A percentile compares a stretch with the other conserved stretches of the same genome.
Conservation (phyloP, 257 asterid genomes). For the Cordia subcordata region DNA sequence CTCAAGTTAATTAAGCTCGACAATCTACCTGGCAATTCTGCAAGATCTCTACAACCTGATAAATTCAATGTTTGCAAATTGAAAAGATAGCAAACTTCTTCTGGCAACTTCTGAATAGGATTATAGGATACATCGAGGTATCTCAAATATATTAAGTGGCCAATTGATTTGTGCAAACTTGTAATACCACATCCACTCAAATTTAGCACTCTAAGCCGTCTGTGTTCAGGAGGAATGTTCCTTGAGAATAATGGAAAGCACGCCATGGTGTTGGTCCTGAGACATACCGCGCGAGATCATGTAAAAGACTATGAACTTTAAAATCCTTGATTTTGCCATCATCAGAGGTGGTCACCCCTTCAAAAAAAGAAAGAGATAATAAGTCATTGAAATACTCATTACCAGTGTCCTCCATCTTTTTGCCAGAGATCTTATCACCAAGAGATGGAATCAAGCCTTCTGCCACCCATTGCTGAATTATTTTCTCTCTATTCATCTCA, state of each 20-base stretch:
- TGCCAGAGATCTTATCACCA: neutral
- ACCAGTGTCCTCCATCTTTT: neutral
- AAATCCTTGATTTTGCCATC: neutral
- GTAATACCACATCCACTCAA: conserved; percentile 4
- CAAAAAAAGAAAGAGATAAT: conserved; percentile 1
- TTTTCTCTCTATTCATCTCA: conserved; percentile 3
- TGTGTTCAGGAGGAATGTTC: neutral
- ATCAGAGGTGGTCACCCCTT: neutral
- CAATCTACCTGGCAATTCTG: conserved; percentile 12
- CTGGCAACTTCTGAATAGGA: conserved; percentile 18
- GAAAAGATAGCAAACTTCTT: conserved; percentile 10
- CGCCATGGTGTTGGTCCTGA: conserved; percentile 1
- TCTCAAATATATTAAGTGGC: conserved; percentile 3
- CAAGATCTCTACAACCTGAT: conserved; percentile 22
- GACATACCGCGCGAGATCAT: conserved; percentile 4
- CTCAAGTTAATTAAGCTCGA: conserved; percentile 14
- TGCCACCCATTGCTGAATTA: conserved; percentile 3
- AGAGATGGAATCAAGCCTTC: neutral
- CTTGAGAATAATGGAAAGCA: neutral
- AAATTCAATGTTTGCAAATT: conserved; percentile 22
- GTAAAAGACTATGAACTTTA: neutral
- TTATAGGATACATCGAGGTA: conserved; percentile 20
- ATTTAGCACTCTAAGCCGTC: conserved; percentile 5
- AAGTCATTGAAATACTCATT: conserved; percentile 4
- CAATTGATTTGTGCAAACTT: conserved; percentile 4